phyloP scores from a whole-genome alignment of 2,329 filamentous ascomycete species.

The Fusarium incarnatum region DNA sequence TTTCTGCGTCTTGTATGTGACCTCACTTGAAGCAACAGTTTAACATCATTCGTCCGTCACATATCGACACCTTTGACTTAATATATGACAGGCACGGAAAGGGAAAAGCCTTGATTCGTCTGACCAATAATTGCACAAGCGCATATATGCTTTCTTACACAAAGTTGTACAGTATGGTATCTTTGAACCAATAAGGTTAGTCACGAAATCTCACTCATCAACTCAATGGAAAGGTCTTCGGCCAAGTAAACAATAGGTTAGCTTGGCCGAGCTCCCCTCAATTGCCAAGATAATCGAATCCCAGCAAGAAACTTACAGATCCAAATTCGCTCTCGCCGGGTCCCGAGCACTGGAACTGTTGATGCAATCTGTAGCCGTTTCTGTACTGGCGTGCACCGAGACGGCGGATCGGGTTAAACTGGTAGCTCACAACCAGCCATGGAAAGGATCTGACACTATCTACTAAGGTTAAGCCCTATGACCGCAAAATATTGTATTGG shows the following conservation, averaged over 20 bases:
- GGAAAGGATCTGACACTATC: background rate
- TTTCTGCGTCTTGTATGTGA: background rate
- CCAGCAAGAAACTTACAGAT: background rate
- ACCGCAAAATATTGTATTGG: background rate
- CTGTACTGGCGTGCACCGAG: constrained; percentile 27
- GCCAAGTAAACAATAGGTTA: background rate
- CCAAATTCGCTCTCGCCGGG: constrained; percentile 28
- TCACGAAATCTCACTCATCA: background rate
- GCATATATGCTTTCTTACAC: background rate
- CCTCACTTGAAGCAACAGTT: constrained; percentile 5
- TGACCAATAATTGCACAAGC: constrained; percentile 4
- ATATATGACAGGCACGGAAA: background rate
- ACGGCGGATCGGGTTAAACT: constrained; percentile 6
- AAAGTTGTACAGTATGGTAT: background rate
- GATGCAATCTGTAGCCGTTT: constrained; percentile 18
- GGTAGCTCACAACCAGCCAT: constrained; percentile 7
- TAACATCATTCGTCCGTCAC: constrained; percentile 12
- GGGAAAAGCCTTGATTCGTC: background rate
- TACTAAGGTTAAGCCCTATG: constrained; percentile 9
- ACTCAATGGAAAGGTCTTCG: background rate
- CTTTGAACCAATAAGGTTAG: background rate
- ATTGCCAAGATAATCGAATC: constrained; percentile 19
- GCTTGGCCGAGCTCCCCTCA: constrained; percentile 13
- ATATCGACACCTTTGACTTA: background rate
- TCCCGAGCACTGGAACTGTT: constrained; percentile 14